A percentile compares a stretch with the other conserved stretches of the same genome.
phyloP scores from a whole-genome alignment of 257 asterid genomes.

The Orobanche coerulescens region DNA sequence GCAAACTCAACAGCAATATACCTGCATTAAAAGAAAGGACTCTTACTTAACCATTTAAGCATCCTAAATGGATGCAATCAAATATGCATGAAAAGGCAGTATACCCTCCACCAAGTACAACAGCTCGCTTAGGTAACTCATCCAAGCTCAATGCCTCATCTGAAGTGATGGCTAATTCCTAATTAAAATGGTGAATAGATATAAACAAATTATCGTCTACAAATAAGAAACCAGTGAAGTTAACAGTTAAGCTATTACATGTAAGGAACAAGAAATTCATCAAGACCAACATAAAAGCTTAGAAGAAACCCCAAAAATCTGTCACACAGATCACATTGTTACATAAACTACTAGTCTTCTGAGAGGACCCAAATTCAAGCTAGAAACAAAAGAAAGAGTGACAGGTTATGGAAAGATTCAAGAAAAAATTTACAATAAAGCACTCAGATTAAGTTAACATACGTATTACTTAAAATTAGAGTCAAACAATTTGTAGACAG shows the following conservation, averaged over 20 bases:
- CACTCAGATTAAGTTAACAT: conserved; percentile 6
- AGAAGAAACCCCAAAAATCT: not conserved
- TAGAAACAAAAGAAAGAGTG: not conserved
- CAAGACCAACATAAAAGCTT: not conserved
- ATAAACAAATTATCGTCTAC: conserved; percentile 4
- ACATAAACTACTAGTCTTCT: not conserved
- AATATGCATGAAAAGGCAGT: conserved; percentile 15
- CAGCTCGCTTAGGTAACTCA: conserved; percentile 83
- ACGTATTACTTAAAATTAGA: not conserved
- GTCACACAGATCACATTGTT: not conserved
- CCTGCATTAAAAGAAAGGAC: conserved; percentile 33
- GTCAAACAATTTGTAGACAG: not conserved
- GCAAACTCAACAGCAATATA: conserved; percentile 99
- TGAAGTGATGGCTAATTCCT: conserved; percentile 96
- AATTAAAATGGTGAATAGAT: conserved; percentile 12
- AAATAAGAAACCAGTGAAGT: conserved; percentile 1
- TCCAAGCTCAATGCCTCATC: conserved; percentile 99
- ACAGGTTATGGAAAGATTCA: not conserved
- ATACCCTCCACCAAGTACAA: conserved; percentile 93
- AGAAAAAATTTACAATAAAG: not conserved
- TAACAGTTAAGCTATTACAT: not conserved
- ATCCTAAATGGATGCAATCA: conserved; percentile 14
- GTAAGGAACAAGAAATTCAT: not conserved
- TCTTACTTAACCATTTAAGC: conserved; percentile 12
- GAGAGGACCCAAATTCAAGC: not conserved